A percentile compares a stretch with the other conserved stretches of the same genome.
phyloP scores from a whole-genome alignment of 1,284 basidiomycete genomes.

The Volvariella surrecta region DNA sequence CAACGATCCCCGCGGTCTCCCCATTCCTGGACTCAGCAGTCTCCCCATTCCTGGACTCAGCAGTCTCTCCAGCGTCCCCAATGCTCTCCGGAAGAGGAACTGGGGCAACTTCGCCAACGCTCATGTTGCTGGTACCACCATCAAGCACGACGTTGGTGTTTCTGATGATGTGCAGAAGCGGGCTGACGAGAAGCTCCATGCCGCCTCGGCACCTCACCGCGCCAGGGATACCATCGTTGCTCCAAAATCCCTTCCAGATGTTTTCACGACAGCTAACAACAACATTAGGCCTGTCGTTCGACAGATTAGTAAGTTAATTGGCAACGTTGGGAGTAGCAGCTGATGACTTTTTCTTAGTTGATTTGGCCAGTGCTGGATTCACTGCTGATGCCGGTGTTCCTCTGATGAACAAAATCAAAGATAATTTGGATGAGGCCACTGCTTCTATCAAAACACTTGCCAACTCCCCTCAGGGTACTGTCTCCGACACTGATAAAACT shows the following conservation, averaged over 20 bases:
- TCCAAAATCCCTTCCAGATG: background rate
- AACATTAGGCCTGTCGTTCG: background rate
- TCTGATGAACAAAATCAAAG: slow-evolving; percentile 8
- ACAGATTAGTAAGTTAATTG: background rate
- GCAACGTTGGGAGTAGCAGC: too few species aligned
- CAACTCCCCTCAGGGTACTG: slow-evolving; percentile 3
- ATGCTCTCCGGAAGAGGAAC: too few species aligned
- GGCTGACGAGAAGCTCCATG: too few species aligned
- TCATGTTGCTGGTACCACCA: too few species aligned
- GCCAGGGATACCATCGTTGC: background rate
- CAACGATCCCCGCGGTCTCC: background rate
- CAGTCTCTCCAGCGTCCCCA: too few species aligned
- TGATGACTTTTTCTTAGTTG: background rate
- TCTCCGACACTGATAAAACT: slow-evolving; percentile 3
- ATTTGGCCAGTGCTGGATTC: slow-evolving; percentile 5
- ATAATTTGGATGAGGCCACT: background rate
- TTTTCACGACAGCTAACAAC: background rate
- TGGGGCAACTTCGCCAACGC: too few species aligned
- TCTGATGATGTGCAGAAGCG: too few species aligned
- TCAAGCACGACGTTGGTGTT: too few species aligned
- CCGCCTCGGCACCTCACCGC: background rate
- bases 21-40: background rate
- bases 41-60: too few species aligned
- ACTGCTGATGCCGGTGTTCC: slow-evolving; percentile 4
- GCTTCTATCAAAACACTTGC: slow-evolving; percentile 7